These are phyloP conservation scores for Tetracladium marchalianum DNA, from an alignment of 495 filamentous ascomycete genomes.

Conservation along the genomic window DNA sequence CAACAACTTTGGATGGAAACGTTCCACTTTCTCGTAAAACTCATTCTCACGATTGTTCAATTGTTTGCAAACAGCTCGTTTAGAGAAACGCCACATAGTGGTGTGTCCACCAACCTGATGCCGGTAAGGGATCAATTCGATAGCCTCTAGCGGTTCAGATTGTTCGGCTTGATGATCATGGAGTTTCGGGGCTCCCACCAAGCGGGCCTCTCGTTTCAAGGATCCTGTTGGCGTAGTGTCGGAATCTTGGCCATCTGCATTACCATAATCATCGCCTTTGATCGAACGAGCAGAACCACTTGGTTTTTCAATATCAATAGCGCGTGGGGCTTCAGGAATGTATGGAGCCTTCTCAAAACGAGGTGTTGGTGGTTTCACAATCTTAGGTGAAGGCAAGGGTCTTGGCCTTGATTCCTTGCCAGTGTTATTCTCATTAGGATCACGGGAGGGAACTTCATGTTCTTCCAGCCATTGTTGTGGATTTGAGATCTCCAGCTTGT, in stretches of 20 bases:
- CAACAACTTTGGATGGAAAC: slow-evolving; percentile 77
- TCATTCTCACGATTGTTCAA: slow-evolving; percentile 95
- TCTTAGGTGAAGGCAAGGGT: slow-evolving; percentile 27
- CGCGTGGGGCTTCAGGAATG: slow-evolving; percentile 45
- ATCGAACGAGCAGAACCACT: slow-evolving; percentile 24
- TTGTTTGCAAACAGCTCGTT: slow-evolving; percentile 92
- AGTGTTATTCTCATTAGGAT: slow-evolving; percentile 18
- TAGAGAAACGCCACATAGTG: slow-evolving; percentile 90
- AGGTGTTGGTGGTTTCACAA: slow-evolving; percentile 31
- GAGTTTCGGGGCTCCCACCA: slow-evolving; percentile 17
- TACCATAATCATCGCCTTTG: slow-evolving; percentile 20
- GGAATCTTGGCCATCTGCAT: slow-evolving; percentile 17
- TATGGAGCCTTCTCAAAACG: slow-evolving; percentile 36
- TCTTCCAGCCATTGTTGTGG: slow-evolving; percentile 19
- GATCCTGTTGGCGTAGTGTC: slow-evolving; percentile 22
- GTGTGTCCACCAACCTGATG: slow-evolving; percentile 97
- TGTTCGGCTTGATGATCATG: slow-evolving; percentile 33
- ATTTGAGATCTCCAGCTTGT: background rate
- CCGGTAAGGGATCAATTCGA: slow-evolving; percentile 92
- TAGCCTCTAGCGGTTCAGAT: slow-evolving; percentile 70
- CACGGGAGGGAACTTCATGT: slow-evolving; percentile 21
- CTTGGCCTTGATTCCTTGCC: slow-evolving; percentile 12
- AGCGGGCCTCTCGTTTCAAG: slow-evolving; percentile 15
- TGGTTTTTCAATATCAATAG: slow-evolving; percentile 27
- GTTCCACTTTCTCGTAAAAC: slow-evolving; percentile 94